Evolutionary conservation across 1,284 basidiomycete genomes (phyloP).

Genomic region (Trametes polyzona): DNA sequence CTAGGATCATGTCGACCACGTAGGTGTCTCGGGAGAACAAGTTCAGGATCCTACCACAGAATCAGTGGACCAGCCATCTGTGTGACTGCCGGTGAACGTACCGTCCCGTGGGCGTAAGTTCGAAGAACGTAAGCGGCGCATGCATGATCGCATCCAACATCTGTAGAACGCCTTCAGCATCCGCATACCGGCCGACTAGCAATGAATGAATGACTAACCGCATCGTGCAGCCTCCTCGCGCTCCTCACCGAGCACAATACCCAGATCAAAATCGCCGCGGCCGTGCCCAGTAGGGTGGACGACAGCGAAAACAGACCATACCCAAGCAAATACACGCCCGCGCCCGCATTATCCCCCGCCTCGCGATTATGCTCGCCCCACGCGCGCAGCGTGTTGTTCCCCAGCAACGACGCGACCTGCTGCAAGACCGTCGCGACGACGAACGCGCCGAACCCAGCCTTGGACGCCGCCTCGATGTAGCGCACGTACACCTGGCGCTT

Average conservation of each 20-base stretch:
- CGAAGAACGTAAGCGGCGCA: conserved; percentile 88
- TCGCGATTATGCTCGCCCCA: conserved; percentile 84
- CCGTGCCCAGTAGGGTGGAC: conserved; percentile 55
- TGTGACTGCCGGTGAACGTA: conserved; percentile 30
- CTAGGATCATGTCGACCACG: conserved; percentile 86
- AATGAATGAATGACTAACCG: conserved; percentile 44
- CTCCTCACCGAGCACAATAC: conserved; percentile 81
- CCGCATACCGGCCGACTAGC: background rate
- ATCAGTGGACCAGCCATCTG: background rate
- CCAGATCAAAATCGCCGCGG: conserved; percentile 70
- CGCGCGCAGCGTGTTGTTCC: conserved; percentile 73
- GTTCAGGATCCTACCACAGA: conserved; percentile 67
- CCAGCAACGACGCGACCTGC: conserved; percentile 59
- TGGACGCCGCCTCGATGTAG: conserved; percentile 84
- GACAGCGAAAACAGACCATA: conserved; percentile 67
- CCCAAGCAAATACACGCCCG: conserved; percentile 58
- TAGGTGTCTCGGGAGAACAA: conserved; percentile 93
- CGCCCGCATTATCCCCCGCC: conserved; percentile 59
- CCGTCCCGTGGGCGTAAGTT: conserved; percentile 81
- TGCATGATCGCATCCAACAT: conserved; percentile 81
- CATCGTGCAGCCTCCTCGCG: conserved; percentile 78
- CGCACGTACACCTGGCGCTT: conserved; percentile 77
- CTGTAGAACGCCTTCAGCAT: conserved; percentile 39
- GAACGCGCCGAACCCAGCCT: conserved; percentile 71
- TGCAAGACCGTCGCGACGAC: conserved; percentile 58